These are phyloP conservation scores for Pyricularia grisea DNA, from an alignment of 2,329 filamentous ascomycete genomes.

Conservation along the genomic window DNA sequence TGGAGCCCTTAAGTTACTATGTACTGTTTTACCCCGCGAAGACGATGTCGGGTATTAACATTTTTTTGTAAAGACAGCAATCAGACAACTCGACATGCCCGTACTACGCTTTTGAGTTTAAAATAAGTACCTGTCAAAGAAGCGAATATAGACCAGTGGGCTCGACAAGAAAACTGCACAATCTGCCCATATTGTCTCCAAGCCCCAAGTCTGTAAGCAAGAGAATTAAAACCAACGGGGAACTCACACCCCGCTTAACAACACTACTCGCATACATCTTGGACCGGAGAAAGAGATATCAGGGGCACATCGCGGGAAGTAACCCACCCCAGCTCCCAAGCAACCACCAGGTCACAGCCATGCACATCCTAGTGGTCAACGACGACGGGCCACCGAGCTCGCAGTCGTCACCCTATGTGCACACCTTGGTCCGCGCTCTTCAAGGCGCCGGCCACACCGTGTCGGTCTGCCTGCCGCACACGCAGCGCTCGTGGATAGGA, in stretches of 20 bases:
- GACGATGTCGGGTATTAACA: not conserved
- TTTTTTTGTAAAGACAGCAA: not conserved
- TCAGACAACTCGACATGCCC: no score
- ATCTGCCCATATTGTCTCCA: not conserved
- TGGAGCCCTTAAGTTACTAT: not conserved
- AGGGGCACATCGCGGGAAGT: not conserved
- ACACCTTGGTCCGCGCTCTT: constrained; percentile 61
- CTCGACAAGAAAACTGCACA: not conserved
- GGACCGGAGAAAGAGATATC: not conserved
- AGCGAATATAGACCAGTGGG: not conserved
- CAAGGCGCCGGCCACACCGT: constrained; percentile 73
- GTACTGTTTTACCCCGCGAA: not conserved
- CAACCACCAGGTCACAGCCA: constrained; percentile 20
- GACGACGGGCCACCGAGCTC: constrained; percentile 75
- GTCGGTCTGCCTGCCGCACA: constrained; percentile 83
- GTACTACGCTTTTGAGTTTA: no score
- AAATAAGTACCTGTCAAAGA: not conserved
- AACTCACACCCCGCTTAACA: not conserved
- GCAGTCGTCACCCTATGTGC: constrained; percentile 71
- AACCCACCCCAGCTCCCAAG: not conserved
- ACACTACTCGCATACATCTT: not conserved
- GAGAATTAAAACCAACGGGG: not conserved
- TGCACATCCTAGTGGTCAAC: constrained; percentile 63
- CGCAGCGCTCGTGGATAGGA: constrained; percentile 94
- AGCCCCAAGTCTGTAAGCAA: not conserved